Conservation (phyloP, 73 alveolate genomes). For the Paramecium sexaurelia region DNA sequence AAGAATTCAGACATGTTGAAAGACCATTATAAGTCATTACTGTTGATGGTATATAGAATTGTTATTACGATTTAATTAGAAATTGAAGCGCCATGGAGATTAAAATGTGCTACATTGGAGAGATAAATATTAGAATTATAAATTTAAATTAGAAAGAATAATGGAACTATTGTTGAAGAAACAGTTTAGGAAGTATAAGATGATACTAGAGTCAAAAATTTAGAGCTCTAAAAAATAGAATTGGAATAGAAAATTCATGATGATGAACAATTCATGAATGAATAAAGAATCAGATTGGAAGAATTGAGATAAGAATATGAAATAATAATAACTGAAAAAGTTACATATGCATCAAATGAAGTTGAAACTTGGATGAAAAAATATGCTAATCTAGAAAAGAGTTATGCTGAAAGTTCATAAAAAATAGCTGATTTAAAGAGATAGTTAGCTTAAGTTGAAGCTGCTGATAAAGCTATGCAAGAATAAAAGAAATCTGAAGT, state of each 20-base stretch:
- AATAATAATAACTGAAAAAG: not conserved
- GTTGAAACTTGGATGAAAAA: conserved; percentile 52
- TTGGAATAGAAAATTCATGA: conserved; percentile 2
- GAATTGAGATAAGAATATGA: not conserved
- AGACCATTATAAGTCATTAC: conserved; percentile 31
- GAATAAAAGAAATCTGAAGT: not conserved
- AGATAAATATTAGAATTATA: conserved; percentile 40
- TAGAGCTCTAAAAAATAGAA: not conserved
- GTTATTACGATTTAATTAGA: not conserved
- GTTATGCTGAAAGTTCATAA: not conserved
- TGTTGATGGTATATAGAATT: not conserved
- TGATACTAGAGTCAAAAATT: conserved; percentile 21
- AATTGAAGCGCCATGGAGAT: conserved; percentile 57
- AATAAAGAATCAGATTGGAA: not conserved
- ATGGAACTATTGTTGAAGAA: conserved; percentile 5
- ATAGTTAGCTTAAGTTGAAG: conserved; percentile 6
- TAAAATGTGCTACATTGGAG: conserved; percentile 49
- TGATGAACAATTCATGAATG: not conserved
- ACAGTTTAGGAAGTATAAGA: conserved; percentile 32
- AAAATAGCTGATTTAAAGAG: conserved; percentile 13
- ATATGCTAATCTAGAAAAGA: not conserved
- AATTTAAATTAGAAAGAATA: conserved; percentile 15
- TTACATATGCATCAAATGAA: conserved; percentile 24
- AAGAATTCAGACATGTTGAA: conserved; percentile 37
- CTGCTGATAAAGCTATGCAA: conserved; percentile 9